These are phyloP conservation scores for Fagopyrum esculentum DNA, from an alignment of 148 eudicot genomes.

Conservation along the genomic window DNA sequence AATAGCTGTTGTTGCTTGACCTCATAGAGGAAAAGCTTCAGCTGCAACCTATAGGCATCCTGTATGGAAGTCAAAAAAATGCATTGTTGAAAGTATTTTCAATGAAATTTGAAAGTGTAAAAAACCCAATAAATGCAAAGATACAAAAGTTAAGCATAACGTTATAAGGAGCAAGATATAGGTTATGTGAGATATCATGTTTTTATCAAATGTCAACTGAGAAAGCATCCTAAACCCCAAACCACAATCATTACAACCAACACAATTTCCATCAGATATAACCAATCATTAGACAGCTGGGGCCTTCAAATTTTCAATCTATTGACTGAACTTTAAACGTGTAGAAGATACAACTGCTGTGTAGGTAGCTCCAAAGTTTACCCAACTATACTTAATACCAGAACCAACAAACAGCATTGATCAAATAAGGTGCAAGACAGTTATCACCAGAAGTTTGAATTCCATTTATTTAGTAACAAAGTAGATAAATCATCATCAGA, in stretches of 20 bases:
- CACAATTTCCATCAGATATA: neutral
- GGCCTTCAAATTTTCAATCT: neutral
- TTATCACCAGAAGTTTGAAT: neutral
- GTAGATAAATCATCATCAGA: neutral
- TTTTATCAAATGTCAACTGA: neutral
- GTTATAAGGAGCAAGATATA: neutral
- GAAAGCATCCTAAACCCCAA: neutral
- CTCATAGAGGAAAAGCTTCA: constrained; percentile 94
- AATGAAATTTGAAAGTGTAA: neutral
- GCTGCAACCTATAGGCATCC: constrained; percentile 97
- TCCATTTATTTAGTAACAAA: neutral
- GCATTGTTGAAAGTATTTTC: neutral
- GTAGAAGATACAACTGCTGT: neutral
- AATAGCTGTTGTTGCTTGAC: constrained; percentile 90
- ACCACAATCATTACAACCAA: neutral
- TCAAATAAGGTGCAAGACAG: neutral
- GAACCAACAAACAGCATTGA: neutral
- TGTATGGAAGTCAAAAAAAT: constrained; percentile 21
- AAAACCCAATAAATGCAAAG: neutral
- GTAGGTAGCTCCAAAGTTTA: neutral
- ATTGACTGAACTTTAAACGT: neutral
- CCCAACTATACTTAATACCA: neutral
- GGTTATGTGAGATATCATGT: neutral
- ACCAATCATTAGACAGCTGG: neutral
- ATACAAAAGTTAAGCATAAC: neutral